Percentiles rank a stretch among this genome's conserved stretches.
phyloP scores from a whole-genome alignment of 2,329 filamentous ascomycete genomes.

The Colletotrichum euphorbiae region DNA sequence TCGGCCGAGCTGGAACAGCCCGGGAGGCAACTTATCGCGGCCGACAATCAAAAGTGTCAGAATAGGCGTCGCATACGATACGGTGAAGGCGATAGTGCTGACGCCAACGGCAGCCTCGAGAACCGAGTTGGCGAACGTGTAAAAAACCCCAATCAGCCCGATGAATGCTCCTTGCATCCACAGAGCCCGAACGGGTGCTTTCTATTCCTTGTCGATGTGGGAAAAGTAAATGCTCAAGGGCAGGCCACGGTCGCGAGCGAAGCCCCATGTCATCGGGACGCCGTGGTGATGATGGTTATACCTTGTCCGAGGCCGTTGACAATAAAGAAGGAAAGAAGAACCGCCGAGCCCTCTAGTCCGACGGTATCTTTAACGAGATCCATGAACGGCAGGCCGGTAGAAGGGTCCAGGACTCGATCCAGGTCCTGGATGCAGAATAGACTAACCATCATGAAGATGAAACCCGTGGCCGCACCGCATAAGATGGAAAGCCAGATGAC shows the following conservation, averaged over 20 bases:
- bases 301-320: conserved; percentile 67
- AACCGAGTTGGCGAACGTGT: conserved; percentile 65
- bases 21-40: background rate
- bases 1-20: background rate
- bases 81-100: conserved; percentile 66
- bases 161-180: conserved; percentile 62
- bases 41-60: conserved; percentile 12
- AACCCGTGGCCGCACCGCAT: conserved; percentile 59
- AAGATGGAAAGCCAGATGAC: conserved; percentile 65
- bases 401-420: conserved; percentile 53
- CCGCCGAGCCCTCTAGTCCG: conserved; percentile 55
- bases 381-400: conserved; percentile 60
- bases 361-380: conserved; percentile 56
- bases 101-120: conserved; percentile 66
- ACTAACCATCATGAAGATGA: conserved; percentile 64
- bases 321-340: conserved; percentile 63
- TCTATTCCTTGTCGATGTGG: conserved; percentile 60
- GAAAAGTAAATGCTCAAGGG: conserved; percentile 59
- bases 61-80: conserved; percentile 54
- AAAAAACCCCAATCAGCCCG: conserved; percentile 63
- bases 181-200: conserved; percentile 63
- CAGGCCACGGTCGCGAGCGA: conserved; percentile 63
- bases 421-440: conserved; percentile 63
- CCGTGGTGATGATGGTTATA: conserved; percentile 62
- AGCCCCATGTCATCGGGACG: conserved; percentile 66